Base-by-base conservation (phyloP, 2,329 filamentous ascomycete species). In the Conoideocrella luteorostrata region DNA sequence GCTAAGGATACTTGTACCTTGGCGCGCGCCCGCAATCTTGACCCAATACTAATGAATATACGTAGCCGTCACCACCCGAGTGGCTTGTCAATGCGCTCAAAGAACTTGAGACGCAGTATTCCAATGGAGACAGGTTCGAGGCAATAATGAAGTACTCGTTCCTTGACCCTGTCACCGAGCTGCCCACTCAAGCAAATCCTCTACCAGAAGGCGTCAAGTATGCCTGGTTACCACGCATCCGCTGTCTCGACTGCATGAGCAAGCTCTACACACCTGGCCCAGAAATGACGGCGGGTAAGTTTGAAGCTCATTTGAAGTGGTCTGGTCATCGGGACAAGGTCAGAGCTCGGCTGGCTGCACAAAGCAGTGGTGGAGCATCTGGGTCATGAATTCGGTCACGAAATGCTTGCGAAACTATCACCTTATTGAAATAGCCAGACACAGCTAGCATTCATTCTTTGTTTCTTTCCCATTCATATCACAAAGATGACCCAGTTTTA, bases 231-330 rank as follows among this genome's bases (percentile, higher is more conserved):
- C 93, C 93, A 7, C 77, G 93, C 40, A 96, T 98, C 50, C 78
- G 88, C 46, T 98, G 93, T 62, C 79, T 84, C 37, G 93, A 98
- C 63, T 97, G 93, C 61, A 88, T 88, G 0, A 88, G 88, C 23
- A 97, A 96, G 64, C 71, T 95, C 10, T 98, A 98, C 64, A 95
- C 90, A 0, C 88, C 90, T 0, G 87, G 89, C 0, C 88, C 90
- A 0, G 88, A 84, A 20, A 85, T 78, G 61, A 89, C 88, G 3
- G 86, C 91, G 5, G 83, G 83, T 36, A 95, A 95, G 59, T 98
- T 98, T 50, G 88, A 95, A 65, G 81, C 94, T 1, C 93, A 98
- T 67, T 71, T 97, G 39, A 87, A 84, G 64, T 96, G 95, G 64
- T 79, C 86, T 34, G 72, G 76, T 41, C 93, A 98, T 63, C 78